Evolutionary conservation across 371 early-diverging fungal species (phyloP), one percentile per base, ranked within the genome.

Genomic region (Apophysomyces ossiformis): DNA sequence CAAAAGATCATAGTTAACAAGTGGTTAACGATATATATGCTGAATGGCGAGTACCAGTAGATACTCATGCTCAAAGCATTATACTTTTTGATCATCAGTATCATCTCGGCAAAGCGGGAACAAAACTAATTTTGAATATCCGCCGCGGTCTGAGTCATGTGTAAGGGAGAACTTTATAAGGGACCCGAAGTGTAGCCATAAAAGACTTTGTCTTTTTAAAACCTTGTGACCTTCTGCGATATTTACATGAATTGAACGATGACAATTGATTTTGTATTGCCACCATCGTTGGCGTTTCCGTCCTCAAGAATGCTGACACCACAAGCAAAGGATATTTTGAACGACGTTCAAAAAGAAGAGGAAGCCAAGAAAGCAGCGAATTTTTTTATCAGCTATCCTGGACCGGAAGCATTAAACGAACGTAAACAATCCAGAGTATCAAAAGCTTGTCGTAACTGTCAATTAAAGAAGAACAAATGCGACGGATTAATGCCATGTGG

Each of bases 391-490:
- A 63, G 50, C 11, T 59, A 57, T 46, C 35, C 54, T 38, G 56
- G 45, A 12, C 58, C 66, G 13, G 66, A 66, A 15, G 36, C 58
- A 41, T 60, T 7, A n/a, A 66, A 66, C n/a, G 66, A 41, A n/a
- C 47, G 60, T 16, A 56, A 56, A 21, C 61, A 67, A 44, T 16
- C 60, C 41, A 67, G 54, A 50, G 54, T 50, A 21, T 16, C 61
- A 39, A 54, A 50, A 26, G 67, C 67, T 45, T 67, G 67, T 36
- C 35, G 38, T 7, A 38, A 35, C 9, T 67, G 67, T 21, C 61
- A 60, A 50, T 15, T 15, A 8, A 60, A 54, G 38, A 67, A 67
- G 37, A 45, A 43, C 26, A 60, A 61, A 61, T 67, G 67, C 57
- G 61, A 67, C 45, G 67, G 67, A 12, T 26, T 36, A 12, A 37